Percentiles rank a stretch among this genome's conserved stretches.
Evolutionary conservation across 164 flowering plant genomes (phyloP).

Genomic region (Kingdonia uniflora): DNA sequence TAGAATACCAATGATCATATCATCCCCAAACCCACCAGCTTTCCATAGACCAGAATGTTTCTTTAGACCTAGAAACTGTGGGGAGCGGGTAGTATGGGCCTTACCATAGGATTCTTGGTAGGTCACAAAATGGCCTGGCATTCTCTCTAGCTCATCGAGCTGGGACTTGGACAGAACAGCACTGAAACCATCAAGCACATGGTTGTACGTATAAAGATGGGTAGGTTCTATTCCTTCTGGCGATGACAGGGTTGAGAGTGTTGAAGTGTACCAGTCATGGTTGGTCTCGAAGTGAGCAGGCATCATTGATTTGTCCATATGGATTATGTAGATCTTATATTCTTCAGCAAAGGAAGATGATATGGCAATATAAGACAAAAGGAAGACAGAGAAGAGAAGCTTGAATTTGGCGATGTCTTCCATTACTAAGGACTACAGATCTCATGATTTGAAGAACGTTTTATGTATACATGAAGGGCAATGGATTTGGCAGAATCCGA

Average conservation of each 20-base stretch:
- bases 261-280: slow-evolving; percentile 20
- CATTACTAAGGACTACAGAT: slow-evolving; percentile 1
- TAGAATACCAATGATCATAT: slow-evolving; percentile 27
- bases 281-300: slow-evolving; percentile 16
- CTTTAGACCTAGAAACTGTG: slow-evolving; percentile 23
- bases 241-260: slow-evolving; percentile 15
- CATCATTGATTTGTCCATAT: slow-evolving; percentile 23
- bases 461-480: no score
- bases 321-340: slow-evolving; percentile 22
- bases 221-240: slow-evolving; percentile 12
- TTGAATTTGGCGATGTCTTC: background rate
- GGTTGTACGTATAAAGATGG: slow-evolving; percentile 25
- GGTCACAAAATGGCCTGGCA: slow-evolving; percentile 9
- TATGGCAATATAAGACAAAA: slow-evolving; percentile 1
- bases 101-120: slow-evolving; percentile 1
- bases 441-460: no score
- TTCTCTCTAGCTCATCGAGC: slow-evolving; percentile 13
- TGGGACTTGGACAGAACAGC: slow-evolving; percentile 18
- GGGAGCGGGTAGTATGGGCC: slow-evolving; percentile 10
- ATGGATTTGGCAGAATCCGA: no score
- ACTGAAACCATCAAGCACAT: slow-evolving; percentile 26
- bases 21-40: slow-evolving; percentile 20
- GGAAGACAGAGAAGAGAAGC: slow-evolving; percentile 6
- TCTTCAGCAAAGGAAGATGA: slow-evolving; percentile 5
- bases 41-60: slow-evolving; percentile 22